phyloP scores from a whole-genome alignment of 345 rosid genomes.

The rapeseed (Brassica napus) region Da-Ae NC_063450.1:52274001-52274500 shows the following conservation, averaged over 20 bases:
- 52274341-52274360: conserved; percentile 42
- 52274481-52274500: conserved; percentile 58
- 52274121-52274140: background rate
- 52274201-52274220: conserved; percentile 42
- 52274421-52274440: conserved; percentile 45
- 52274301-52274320: conserved; percentile 49
- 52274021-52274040: no score
- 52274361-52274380: conserved; percentile 54
- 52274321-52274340: conserved; percentile 42
- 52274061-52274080: conserved; percentile 12
- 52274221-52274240: conserved; percentile 55
- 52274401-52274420: conserved; percentile 50
- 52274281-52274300: conserved; percentile 51
- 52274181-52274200: conserved; percentile 48
- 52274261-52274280: conserved; percentile 51
- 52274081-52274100: conserved; percentile 10
- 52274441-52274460: conserved; percentile 55
- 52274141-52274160: background rate
- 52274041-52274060: background rate
- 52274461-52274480: conserved; percentile 61
- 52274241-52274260: conserved; percentile 48
- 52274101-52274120: conserved; percentile 19
- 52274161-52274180: conserved; percentile 32
- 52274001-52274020: no score
- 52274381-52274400: conserved; percentile 57